Base-by-base conservation (phyloP, 257 asterid species). In the Solanum microdontum region DNA sequence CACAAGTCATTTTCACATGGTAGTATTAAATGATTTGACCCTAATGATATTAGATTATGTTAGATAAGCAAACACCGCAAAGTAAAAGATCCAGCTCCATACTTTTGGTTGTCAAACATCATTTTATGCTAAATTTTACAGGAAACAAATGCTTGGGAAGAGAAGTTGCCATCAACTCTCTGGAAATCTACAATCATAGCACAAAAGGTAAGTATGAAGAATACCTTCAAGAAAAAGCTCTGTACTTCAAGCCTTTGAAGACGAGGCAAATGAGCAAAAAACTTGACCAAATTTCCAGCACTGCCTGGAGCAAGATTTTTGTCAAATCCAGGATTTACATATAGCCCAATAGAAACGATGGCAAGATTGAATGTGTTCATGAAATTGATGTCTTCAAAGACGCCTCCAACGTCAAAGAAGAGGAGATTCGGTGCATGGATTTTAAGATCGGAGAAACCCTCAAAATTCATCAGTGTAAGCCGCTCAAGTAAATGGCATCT, bases 211-310 rank as follows among this genome's bases (percentile, higher is more conserved):
- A 55, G n/a, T 55, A 55, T 55, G 64, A 86, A 21, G 58, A 62
- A 91, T 92, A 97, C 99, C 99, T 94, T 95, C 91, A 97, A 88
- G 94, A 97, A 97, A 89, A 92, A 95, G 93, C 94, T 94, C 92
- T 97, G 98, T 87, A 97, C 96, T 90, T 95, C 98, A 70, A 97
- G 98, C 94, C 99, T 93, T 90, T 97, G 99, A 84, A 97, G 92
- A 88, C 91, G 93, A 60, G 99, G 98, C 66, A 97, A 90, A 88
- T 93, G 92, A 86, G 96, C 90, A 88, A 95, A 97, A 92, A 97
- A 95, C 90, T 91, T 94, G 70, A 94, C 89, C 90, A 97, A 82
- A 89, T 97, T 95, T 24, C 98, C 91, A n/a, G 92, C 82, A 90
- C 95, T 92, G 83, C 98, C 96, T 87, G 93, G 92, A 55, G 92